These are phyloP conservation scores for Clathrus columnatus DNA, from an alignment of 768 basidiomycete genomes.

Conservation along the genomic window DNA sequence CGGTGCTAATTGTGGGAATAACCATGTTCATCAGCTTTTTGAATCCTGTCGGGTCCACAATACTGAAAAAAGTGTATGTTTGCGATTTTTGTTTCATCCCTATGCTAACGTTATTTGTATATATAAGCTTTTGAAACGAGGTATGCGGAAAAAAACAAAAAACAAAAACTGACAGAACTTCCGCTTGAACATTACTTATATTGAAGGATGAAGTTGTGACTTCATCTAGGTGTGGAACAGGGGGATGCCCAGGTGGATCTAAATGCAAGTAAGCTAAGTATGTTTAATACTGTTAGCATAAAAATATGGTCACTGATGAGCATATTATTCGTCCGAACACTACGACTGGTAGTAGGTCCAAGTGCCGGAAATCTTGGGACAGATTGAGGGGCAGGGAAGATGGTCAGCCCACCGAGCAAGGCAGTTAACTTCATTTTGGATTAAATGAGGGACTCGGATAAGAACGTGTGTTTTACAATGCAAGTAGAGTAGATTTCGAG, in stretches of 20 bases:
- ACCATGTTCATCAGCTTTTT: constrained; percentile 12
- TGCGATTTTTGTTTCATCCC: constrained; percentile 20
- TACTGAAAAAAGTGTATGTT: constrained; percentile 18
- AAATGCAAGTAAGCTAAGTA: neutral
- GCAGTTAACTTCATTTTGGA: too few relatives aligned
- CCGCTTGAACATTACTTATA: neutral
- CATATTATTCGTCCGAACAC: too few relatives aligned
- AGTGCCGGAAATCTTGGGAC: too few relatives aligned
- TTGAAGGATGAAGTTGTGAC: neutral
- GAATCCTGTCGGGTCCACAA: constrained; percentile 16
- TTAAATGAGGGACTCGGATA: too few relatives aligned
- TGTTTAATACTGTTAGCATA: neutral
- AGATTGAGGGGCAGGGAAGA: too few relatives aligned
- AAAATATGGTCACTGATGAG: neutral
- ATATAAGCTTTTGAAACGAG: neutral
- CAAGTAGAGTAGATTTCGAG: too few relatives aligned
- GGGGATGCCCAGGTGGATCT: neutral
- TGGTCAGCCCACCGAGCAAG: too few relatives aligned
- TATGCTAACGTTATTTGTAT: constrained; percentile 8
- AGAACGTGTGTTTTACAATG: too few relatives aligned
- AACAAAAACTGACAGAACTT: neutral
- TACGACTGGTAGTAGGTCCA: too few relatives aligned
- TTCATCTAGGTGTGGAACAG: neutral
- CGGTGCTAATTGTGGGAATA: constrained; percentile 7
- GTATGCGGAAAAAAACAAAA: neutral